Evolutionary conservation across 1,139 yeast species (phyloP), one percentile per base, ranked within the genome.

Genomic region (Chernovozyma sophiae-reginae): DNA sequence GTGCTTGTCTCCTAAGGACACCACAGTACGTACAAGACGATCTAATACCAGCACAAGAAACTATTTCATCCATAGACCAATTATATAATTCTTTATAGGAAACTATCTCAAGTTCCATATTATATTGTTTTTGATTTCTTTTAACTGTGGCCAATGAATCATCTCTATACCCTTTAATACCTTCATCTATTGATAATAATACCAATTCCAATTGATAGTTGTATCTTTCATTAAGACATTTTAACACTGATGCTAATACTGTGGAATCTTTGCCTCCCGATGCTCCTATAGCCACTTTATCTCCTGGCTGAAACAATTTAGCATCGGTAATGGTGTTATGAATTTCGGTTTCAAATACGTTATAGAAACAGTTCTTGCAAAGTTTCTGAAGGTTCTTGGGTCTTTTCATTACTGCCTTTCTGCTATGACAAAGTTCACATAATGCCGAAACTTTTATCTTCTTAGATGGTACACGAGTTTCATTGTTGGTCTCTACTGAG

Each of bases 1-100:
- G 66, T 0, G 98, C 97, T 59, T 94, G 99, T 48, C 99, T 74
- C 57, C 99, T 72, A 42, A 94, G 78, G 10, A 94, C 98, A 35
- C 99, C 99, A 66, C 99, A 94, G 57, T 92, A 94, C 0, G 99
- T 94, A 62, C 99, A 94, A 53, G 95, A 87, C 46, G 89, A 87
- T 56, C 96, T 75, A 35, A 86, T 82, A 8, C 98, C 98, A 2
- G 96, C 94, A 58, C 95, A 87, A 1, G 92, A 81, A 1, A 94
- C 99, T 36, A 94, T 87, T 53, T 89, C 95, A 62, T 94, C 99
- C 99, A 94, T 92, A 8, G 96, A 86, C 99, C 99, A 94, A 55
- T 82, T 73, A 54, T 92, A 94, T 16, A 94, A 67, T 28, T 90
- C 96, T 45, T 80, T 80, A 53, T 92, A 94, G 4, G 96, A 86